These are phyloP conservation scores for Dendrothele bispora DNA, from an alignment of 768 basidiomycete species.

Conservation along the genomic window DNA sequence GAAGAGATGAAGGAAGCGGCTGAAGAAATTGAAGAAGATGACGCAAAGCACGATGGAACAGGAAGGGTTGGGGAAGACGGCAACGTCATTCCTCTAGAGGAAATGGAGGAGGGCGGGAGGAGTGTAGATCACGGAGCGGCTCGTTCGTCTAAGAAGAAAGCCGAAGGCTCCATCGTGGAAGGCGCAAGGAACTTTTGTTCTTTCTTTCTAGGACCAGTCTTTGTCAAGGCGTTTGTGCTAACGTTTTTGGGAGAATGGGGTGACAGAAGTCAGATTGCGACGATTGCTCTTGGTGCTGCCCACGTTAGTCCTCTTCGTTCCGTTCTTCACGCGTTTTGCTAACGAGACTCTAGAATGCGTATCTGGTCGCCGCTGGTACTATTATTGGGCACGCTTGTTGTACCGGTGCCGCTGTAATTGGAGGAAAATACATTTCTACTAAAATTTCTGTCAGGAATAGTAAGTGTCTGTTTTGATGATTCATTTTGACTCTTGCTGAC, in stretches of 20 bases:
- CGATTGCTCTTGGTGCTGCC: constrained; percentile 92
- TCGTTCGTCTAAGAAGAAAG: no score
- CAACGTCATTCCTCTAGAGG: constrained; percentile 62
- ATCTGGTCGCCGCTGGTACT: constrained; percentile 87
- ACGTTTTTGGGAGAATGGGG: constrained; percentile 99
- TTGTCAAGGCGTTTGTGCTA: constrained; percentile 91
- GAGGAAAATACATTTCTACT: constrained; percentile 88
- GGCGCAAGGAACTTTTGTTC: constrained; percentile 82
- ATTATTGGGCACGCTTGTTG: constrained; percentile 86
- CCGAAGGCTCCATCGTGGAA: constrained; percentile 37
- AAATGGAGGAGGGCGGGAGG: constrained; percentile 69
- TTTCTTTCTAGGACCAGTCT: constrained; percentile 85
- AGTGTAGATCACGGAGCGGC: constrained; percentile 7
- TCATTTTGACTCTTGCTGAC: constrained; percentile 7
- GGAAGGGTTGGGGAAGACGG: constrained; percentile 30
- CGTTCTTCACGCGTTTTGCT: no score
- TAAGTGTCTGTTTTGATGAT: constrained; percentile 37
- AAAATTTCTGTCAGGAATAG: constrained; percentile 96
- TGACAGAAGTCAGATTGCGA: constrained; percentile 95
- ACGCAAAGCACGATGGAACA: constrained; percentile 48
- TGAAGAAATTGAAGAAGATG: constrained; percentile 90
- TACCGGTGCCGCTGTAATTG: constrained; percentile 89
- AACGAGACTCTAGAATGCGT: constrained; percentile 75
- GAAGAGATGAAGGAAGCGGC: constrained; percentile 97
- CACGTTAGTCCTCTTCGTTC: no score